These are phyloP conservation scores for Neopestalotiopsis sp. DNA, from an alignment of 2,329 filamentous ascomycete species.

Conservation along the genomic window DNA sequence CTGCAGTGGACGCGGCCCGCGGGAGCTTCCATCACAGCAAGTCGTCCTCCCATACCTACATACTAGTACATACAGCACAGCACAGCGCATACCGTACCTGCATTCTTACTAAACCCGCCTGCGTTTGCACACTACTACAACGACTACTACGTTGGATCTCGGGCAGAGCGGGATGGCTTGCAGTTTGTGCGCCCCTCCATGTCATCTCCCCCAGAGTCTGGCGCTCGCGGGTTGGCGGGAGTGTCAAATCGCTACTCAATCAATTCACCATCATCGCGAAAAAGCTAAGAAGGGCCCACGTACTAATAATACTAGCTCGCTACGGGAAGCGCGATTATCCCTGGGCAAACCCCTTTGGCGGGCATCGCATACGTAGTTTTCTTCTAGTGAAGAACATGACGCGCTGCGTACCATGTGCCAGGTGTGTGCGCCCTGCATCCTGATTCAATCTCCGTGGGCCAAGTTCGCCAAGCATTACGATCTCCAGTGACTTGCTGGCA, in stretches of 20 bases:
- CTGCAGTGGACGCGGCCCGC: background rate
- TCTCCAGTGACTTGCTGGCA: conserved; percentile 16
- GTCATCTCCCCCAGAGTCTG: conserved; percentile 14
- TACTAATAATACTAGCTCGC: background rate
- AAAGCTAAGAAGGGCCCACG: background rate
- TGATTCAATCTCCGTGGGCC: conserved; percentile 18
- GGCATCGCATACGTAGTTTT: background rate
- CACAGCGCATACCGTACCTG: background rate
- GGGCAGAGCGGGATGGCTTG: conserved; percentile 7
- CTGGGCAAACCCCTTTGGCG: background rate
- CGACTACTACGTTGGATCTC: background rate
- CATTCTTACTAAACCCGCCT: background rate
- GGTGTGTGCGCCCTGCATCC: conserved; percentile 3
- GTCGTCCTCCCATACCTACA: background rate
- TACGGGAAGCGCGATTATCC: background rate
- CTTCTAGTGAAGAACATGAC: background rate
- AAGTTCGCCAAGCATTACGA: conserved; percentile 19
- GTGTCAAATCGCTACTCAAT: background rate
- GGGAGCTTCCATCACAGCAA: background rate
- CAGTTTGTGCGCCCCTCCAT: conserved; percentile 3
- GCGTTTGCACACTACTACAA: background rate
- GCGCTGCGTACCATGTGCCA: background rate
- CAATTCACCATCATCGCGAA: conserved; percentile 1
- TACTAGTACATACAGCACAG: background rate
- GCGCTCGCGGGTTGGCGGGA: background rate